Conservation (phyloP, 2,329 filamentous ascomycete genomes). For the Clarireedia monteithiana region DNA sequence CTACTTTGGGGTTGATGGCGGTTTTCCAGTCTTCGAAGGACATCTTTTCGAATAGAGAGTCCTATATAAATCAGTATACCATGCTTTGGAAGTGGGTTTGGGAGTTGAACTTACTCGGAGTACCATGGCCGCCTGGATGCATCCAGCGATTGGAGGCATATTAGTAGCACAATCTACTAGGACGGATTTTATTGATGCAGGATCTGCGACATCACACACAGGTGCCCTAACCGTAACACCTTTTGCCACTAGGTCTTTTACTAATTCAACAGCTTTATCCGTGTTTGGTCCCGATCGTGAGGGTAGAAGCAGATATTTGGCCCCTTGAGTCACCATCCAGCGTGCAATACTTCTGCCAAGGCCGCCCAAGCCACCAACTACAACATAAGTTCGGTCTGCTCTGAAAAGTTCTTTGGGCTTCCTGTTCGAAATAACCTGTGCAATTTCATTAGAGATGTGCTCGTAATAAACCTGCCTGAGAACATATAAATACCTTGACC, state of each 20-base stretch:
- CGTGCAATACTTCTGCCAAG: constrained; percentile 21
- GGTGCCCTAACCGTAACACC: neutral
- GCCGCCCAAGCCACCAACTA: constrained; percentile 26
- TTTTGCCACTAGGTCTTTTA: constrained; percentile 1
- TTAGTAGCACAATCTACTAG: neutral
- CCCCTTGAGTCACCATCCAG: constrained; percentile 21
- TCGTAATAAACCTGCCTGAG: neutral
- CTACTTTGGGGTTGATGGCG: neutral
- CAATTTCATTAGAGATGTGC: neutral
- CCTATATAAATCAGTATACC: neutral
- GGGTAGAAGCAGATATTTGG: constrained; percentile 22
- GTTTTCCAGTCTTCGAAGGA: neutral
- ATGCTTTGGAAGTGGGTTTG: neutral
- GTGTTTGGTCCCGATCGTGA: constrained; percentile 12
- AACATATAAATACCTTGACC: neutral
- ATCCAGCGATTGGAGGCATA: constrained; percentile 33
- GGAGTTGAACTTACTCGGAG: constrained; percentile 1
- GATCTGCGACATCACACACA: constrained; percentile 20
- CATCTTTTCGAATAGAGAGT: neutral
- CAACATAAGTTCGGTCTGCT: constrained; percentile 18
- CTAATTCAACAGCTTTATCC: constrained; percentile 4
- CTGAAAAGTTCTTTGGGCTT: neutral
- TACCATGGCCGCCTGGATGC: constrained; percentile 42
- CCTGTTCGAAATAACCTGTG: neutral
- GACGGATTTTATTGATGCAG: constrained; percentile 13